Percentiles rank a stretch among this genome's conserved stretches.
These are phyloP conservation scores for Mortierella sp. DNA, from an alignment of 371 early-diverging fungal species.

Conservation along the genomic window DNA sequence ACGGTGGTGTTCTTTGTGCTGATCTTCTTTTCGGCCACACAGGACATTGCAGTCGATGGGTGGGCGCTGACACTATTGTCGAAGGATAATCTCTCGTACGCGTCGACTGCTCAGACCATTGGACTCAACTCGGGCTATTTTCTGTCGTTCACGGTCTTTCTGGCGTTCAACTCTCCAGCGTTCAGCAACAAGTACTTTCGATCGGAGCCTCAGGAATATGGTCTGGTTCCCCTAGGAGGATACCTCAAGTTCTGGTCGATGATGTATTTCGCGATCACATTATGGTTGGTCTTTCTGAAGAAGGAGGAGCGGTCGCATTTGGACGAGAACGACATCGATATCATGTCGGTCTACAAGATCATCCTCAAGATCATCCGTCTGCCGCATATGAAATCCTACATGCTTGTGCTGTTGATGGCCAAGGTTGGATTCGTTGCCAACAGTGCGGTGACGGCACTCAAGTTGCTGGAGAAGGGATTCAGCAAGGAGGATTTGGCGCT, in stretches of 20 bases:
- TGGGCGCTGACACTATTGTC: conserved; percentile 96
- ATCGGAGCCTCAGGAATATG: conserved; percentile 73
- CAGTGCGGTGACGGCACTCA: conserved; percentile 93
- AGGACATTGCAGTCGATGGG: conserved; percentile 98
- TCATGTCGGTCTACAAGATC: conserved; percentile 66
- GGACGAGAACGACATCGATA: conserved; percentile 67
- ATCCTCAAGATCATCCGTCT: conserved; percentile 49
- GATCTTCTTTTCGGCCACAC: conserved; percentile 97
- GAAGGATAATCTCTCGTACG: conserved; percentile 89
- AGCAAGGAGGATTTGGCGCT: conserved; percentile 95
- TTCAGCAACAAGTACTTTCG: conserved; percentile 95
- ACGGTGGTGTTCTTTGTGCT: conserved; percentile 79
- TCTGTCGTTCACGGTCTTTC: conserved; percentile 94
- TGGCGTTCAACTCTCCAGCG: conserved; percentile 94
- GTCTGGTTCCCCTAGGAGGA: conserved; percentile 83
- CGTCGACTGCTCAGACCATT: conserved; percentile 97
- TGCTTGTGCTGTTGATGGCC: conserved; percentile 82
- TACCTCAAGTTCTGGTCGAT: conserved; percentile 96
- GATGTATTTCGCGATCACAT: conserved; percentile 87
- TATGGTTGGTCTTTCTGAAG: conserved; percentile 85
- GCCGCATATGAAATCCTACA: conserved; percentile 80
- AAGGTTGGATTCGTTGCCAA: conserved; percentile 97
- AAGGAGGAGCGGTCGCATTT: conserved; percentile 67
- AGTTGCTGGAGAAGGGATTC: conserved; percentile 94
- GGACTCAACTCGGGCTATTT: conserved; percentile 97